Evolutionary conservation across 352 stramenopile genomes (phyloP), one percentile per base, ranked within the genome.

Genomic region (Phytophthora sp.): DNA sequence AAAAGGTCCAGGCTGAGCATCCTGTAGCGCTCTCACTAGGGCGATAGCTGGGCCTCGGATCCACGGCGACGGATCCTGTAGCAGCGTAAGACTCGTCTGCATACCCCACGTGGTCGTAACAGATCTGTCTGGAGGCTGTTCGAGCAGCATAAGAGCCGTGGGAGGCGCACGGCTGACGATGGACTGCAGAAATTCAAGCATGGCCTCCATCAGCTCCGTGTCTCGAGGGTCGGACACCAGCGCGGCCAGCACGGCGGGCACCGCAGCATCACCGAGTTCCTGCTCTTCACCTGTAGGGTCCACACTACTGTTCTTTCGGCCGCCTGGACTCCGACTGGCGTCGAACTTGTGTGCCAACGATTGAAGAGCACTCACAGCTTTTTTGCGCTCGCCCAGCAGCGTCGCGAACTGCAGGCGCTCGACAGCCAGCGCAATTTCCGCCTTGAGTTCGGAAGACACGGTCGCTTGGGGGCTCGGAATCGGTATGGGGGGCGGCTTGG

Each of bases 151-250:
- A 16, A 73, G 57, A 6, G 73, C 82, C 1, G 71, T 73, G 4
- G 71, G 46, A 1, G 76, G 76, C 13, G 74, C 70, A 1, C 53
- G 74, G 9, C 53, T 63, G 23, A 93, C 80, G 29, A 91, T 60
- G 16, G 69, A 50, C 46, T 92, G 84, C 11, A 94, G 56, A 13
- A 91, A 72, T 67, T 93, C 86, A 6, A 94, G 71, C 80, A 94
- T 90, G 9, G 82, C 73, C 58, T 94, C 86, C 80, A 94, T 93
- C 44, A 94, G 79, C 62, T 93, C 86, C n/a, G 84, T 91, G 56
- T 94, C 86, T 53, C 86, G 69, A 29, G 86, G 86, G 44, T 94
- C 86, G 21, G 86, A 90, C 24, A 88, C 71, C 12, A 94, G 57
- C 3, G 86, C 86, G 16, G 71, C 77, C 27, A 94, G 66, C 6